Conservation (phyloP, 129 eudicot genomes). For the Flaveria linearis region DNA sequence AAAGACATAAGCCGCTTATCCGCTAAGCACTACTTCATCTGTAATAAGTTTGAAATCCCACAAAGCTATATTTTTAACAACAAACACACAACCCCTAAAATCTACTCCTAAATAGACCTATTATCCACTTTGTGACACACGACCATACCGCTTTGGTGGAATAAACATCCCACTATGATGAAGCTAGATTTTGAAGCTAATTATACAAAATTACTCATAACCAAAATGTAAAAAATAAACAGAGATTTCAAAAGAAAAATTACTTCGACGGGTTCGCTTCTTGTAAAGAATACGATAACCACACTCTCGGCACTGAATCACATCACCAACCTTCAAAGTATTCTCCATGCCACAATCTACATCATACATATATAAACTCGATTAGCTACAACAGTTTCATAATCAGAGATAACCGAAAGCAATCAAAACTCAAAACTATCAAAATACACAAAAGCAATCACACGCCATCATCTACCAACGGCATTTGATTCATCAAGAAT, state of each 20-base stretch:
- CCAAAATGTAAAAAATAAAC: background rate
- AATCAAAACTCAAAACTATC: background rate
- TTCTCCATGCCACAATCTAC: conserved; percentile 88
- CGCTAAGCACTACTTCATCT: too few relatives aligned
- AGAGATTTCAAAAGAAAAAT: background rate
- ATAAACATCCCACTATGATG: background rate
- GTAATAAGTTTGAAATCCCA: too few relatives aligned
- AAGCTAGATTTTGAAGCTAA: background rate
- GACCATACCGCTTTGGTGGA: too few relatives aligned
- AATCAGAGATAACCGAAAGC: background rate
- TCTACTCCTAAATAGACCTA: too few relatives aligned
- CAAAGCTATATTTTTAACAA: too few relatives aligned
- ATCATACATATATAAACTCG: conserved; percentile 2
- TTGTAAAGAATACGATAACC: conserved; percentile 90
- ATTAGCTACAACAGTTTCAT: background rate
- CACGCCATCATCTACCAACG: background rate
- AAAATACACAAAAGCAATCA: background rate
- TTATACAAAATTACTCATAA: background rate
- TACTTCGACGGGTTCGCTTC: conserved; percentile 92
- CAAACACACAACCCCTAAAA: too few relatives aligned
- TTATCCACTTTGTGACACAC: too few relatives aligned
- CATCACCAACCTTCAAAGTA: conserved; percentile 81
- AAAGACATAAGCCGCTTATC: too few relatives aligned
- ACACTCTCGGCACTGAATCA: conserved; percentile 90
- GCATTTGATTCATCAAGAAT: conserved; percentile 1